Base-by-base conservation (phyloP, 805 yeast genomes). In the Metahyphopichia silvanorum region DNA sequence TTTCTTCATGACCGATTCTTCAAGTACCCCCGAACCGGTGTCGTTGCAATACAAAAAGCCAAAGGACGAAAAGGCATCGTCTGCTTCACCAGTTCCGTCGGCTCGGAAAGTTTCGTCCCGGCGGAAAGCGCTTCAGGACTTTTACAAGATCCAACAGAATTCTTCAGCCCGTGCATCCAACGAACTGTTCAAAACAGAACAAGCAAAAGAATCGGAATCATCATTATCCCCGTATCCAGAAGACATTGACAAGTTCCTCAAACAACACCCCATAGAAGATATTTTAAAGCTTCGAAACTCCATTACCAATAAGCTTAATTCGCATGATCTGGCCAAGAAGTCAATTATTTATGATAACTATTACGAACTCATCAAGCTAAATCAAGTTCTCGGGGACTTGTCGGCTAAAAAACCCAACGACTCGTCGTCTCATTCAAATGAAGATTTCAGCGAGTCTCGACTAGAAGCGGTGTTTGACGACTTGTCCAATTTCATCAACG, bases 281-380 rank as follows among this genome's bases (percentile, higher is more conserved):
- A 57, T 62, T 2, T 43, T 62, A 18, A 51, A 48, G 38, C 45
- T 55, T 18, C 38, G 66, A 27, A 62, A 61, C 40, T 28, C 46
- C 11, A 61, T 76, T 6, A 65, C 69, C 16, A 63, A 63, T 19
- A 63, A 66, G 32, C 58, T 77, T 35, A 75, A 73, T 37, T 53
- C 74, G 11, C 76, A 72, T 32, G 79, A 76, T 38, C 71, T 76
- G 46, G 77, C 75, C 28, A 79, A 80, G 41, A 82, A 82, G 45
- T 75, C 83, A 18, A 80, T 82, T 25, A 79, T 82, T 8, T 82
- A 82, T 54, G 85, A 82, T 53, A 82, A 82, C 47, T 82, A 82
- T 63, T 80, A 77, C 51, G 89, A 82, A 39, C 59, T 82, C 42
- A 80, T 82, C 47, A 79, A 79, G 46, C 71, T 82, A 37, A 80